Conservation (phyloP, 352 stramenopile genomes). For the Blastocystis sp. region DNA sequence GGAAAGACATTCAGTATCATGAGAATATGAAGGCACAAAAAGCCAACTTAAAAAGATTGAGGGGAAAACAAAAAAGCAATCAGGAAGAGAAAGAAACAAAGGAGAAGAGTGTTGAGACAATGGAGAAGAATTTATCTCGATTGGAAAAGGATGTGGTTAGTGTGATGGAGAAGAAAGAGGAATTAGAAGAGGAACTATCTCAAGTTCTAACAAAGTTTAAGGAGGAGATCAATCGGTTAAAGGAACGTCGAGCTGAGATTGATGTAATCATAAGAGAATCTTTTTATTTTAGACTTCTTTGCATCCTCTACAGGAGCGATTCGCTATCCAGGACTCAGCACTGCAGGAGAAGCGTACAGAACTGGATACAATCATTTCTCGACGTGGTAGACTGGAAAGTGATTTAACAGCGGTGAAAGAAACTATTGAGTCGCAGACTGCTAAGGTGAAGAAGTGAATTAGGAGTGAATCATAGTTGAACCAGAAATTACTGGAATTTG, state of each 20-base stretch:
- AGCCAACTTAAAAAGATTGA: constrained; percentile 84
- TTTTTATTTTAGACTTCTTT: constrained; percentile 74
- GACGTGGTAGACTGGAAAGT: constrained; percentile 1
- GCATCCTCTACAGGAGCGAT: constrained; percentile 70
- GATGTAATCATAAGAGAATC: constrained; percentile 74
- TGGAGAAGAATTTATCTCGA: constrained; percentile 80
- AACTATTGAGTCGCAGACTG: constrained; percentile 37
- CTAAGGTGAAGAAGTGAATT: background rate
- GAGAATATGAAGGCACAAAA: constrained; percentile 95
- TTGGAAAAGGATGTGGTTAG: constrained; percentile 74
- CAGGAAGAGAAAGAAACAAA: constrained; percentile 83
- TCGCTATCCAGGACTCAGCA: constrained; percentile 65
- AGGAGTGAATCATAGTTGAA: constrained; percentile 69
- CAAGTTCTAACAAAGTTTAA: constrained; percentile 73
- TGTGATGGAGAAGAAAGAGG: constrained; percentile 62
- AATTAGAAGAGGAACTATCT: constrained; percentile 73
- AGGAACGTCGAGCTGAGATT: constrained; percentile 74
- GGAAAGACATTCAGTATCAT: constrained; percentile 92
- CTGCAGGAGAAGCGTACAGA: constrained; percentile 72
- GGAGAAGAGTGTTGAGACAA: constrained; percentile 78
- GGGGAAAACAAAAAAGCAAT: constrained; percentile 83
- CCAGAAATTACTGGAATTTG: constrained; percentile 79
- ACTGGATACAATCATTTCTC: constrained; percentile 66
- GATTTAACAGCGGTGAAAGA: background rate
- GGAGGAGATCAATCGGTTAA: constrained; percentile 75